Evolutionary conservation across 148 eudicot genomes (phyloP), one percentile per base, ranked within the genome.

Genomic region (Tetragonia tetragonoides): DNA sequence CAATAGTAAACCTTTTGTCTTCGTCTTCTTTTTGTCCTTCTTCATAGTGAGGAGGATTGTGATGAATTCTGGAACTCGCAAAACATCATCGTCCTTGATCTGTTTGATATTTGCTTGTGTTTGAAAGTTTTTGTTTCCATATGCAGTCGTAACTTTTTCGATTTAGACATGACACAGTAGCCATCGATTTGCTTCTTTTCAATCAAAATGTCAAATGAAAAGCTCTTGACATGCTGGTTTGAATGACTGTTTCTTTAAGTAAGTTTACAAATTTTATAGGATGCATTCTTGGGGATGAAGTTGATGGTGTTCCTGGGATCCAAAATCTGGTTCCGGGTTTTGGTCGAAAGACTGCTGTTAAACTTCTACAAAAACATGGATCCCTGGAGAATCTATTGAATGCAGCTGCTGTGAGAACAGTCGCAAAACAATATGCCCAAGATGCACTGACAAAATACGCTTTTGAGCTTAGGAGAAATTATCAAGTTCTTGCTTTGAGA

Each of bases 251-350:
- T 69, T 56, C 46, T 28, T 28, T 71, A n/a, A 70, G 42, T 59
- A 61, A 15, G 41, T 41, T 46, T 72, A 28, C 62, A 23, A 51
- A 28, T 39, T 73, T 34, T 86, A 53, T 77, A 94, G 98, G 98
- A 70, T 91, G 97, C 89, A 89, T 95, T 59, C 79, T 95, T 84
- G 98, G 98, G 37, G 98, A 95, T 71, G 92, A 88, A 82, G 89
- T 85, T 41, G 98, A 95, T 74, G 98, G 98, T 79, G 90, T 95
- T 83, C 96, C 97, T 65, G 98, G 98, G 49, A 88, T 95, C 79
- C 97, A 95, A 83, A 87, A 84, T 61, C 71, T 95, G 81, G 97
- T 87, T 72, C 95, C 98, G 44, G 87, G 86, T 76, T 95, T 95
- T 78, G 98, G 98, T 73, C 82, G 90, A 46, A 95, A 91, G 80